Evolutionary conservation across 768 basidiomycete species (phyloP), one percentile per base, ranked within the genome.

Genomic region (Favolaschia claudopus): DNA sequence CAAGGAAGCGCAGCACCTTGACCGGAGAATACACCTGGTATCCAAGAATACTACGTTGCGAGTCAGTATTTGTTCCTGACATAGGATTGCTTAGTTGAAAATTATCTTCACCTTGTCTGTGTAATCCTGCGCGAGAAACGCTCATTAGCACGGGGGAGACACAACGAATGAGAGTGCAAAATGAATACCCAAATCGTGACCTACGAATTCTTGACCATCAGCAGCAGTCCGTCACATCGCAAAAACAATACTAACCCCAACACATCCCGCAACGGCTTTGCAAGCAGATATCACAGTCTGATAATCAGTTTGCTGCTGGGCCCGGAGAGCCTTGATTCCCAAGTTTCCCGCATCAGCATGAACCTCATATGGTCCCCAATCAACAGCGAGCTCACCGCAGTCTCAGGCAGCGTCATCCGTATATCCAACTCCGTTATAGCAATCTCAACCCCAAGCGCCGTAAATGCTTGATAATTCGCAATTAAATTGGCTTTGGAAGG

Each of bases 371-470:
- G n/a, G n/a, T n/a, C n/a, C n/a, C n/a, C n/a, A n/a, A n/a, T n/a
- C n/a, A n/a, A n/a, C n/a, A n/a, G n/a, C n/a, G n/a, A n/a, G n/a
- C n/a, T n/a, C n/a, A n/a, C 80, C 8, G 70, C 62, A 3, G 84
- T 85, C 13, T 74, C 78, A 14, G 86, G 87, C 12, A 84, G 73
- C 8, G 77, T 77, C 77, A 87, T 85, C 45, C 87, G 78, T 64
- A 85, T 85, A 66, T 89, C 88, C 44, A 89, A 79, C 67, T 89
- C 88, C 3, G 88, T 89, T 63, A 89, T 82, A 10, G 87, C 87
- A 24, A 89, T 83, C 63, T 89, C 88, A 38, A 89, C 74, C 5
- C 89, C 87, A 25, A 88, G 81, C 12, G 80, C 80, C 13, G 83
- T 79, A 67, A 89, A 83, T 46, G 79, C 75, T 58, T 80, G 67